These are phyloP conservation scores for Colletotrichum ledebouriae DNA, from an alignment of 2,329 filamentous ascomycete genomes.

Conservation along the genomic window DNA sequence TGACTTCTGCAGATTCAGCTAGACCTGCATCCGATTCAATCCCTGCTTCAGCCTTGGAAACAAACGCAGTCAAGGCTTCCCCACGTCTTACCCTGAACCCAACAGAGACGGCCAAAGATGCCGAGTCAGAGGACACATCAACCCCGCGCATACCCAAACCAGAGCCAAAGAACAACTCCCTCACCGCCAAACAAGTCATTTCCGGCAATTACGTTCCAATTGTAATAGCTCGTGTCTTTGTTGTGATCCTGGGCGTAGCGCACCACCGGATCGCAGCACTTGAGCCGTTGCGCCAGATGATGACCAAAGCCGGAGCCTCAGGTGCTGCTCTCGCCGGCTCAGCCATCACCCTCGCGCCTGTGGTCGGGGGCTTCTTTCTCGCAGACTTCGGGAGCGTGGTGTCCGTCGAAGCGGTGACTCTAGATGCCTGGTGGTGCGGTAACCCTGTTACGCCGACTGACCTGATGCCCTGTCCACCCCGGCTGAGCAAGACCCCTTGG, in stretches of 20 bases:
- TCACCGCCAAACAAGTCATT: constrained; percentile 6
- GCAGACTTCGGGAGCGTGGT: constrained; percentile 43
- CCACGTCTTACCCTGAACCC: too few species aligned
- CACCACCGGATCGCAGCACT: constrained; percentile 7
- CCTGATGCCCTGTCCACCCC: constrained; percentile 42
- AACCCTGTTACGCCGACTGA: background rate
- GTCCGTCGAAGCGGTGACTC: constrained; percentile 36
- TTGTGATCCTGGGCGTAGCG: constrained; percentile 8
- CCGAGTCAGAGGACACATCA: background rate
- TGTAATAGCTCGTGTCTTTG: constrained; percentile 26
- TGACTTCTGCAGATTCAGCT: too few species aligned
- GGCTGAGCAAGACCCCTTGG: constrained; percentile 42
- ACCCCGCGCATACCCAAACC: background rate
- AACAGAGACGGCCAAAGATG: background rate
- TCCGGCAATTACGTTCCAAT: constrained; percentile 33
- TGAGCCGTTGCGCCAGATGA: constrained; percentile 37
- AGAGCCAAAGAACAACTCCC: background rate
- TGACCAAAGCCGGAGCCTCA: constrained; percentile 20
- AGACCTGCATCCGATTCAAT: too few species aligned
- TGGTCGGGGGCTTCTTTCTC: constrained; percentile 30
- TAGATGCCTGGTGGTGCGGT: constrained; percentile 45
- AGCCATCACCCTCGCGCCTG: constrained; percentile 17
- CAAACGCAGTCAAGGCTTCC: too few species aligned
- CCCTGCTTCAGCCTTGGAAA: too few species aligned
- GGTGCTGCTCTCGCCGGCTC: constrained; percentile 29